Evolutionary conservation across 148 eudicot species (phyloP), one percentile per base, ranked within the genome.

Genomic region (Amaranthus cruentus): DNA sequence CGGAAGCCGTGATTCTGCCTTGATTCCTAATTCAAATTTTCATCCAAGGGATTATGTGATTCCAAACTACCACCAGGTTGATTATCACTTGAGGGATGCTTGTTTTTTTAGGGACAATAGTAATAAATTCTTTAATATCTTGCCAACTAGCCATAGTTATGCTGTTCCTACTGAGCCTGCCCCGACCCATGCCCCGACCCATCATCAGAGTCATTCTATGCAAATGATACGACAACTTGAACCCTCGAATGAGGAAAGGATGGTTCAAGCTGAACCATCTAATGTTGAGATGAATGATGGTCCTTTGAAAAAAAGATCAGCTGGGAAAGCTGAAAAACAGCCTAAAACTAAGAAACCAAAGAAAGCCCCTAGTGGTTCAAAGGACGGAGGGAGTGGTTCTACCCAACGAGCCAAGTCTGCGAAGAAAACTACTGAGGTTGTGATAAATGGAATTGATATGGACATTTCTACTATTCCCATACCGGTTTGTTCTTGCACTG

Each of bases 391-490:
- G 18, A 66, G 79, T 64, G 81, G 72, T 57, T 81, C 84, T 48
- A 73, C 48, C 70, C 82, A 81, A 50, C 77, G 86, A 68, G 77
- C 86, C 3, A 84, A 84, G 75, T 38, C 84, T 69, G 75, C 84
- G 1, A 84, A 84, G 79, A 84, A 84, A 66, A 78, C 83, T 0
- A 78, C 86, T 18, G 84, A 84, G 69, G 86, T 84, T 84, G 14
- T 84, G 3, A 84, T 84, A 66, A 81, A 84, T 64, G 86, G 86
- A 48, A 81, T 78, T 18, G 83, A 84, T 59, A 81, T 84, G 84
- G 86, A 84, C 42, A 84, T 84, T 47, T 84, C 86, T 52, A 84
- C 82, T 60, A 84, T 84, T 69, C 86, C 86, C 9, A 84, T 84
- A 28, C 86, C 86, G 5, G 84, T 84, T 54, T 84, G 86, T 73